Evolutionary conservation across 208 protist genomes (phyloP), one percentile per base, ranked within the genome.

Genomic region (Acanthamoeba lenticulata): DNA sequence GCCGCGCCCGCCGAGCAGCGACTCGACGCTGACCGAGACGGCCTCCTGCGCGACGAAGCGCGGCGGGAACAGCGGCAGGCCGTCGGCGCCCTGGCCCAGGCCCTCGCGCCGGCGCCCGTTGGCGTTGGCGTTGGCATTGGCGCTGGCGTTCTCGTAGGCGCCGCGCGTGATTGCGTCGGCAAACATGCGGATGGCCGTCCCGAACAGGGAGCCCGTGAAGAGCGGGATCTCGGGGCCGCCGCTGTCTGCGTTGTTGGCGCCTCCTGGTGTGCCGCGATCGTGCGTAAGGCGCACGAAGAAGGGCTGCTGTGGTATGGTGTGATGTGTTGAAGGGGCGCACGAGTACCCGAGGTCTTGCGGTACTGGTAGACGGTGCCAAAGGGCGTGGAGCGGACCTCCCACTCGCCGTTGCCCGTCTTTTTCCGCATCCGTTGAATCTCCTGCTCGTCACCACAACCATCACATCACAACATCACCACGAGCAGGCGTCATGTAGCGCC

Each of bases 301-400:
- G 17, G 34, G 9, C 7, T 38, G 13, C 3, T 9, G 29, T n/a
- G 38, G 36, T 79, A 24, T 17, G 27, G 29, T n/a, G 38, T 29
- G 62, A 72, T 9, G 27, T 7, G 27, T 9, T 34, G 62, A 72
- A 42, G 29, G 67, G 27, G 27, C 17, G 67, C 11, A 42, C 13
- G 4, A 6, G 67, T 38, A 42, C 67, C 27, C 5, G 4, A 7
- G 67, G 11, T 79, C 24, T 32, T 32, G 9, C 67, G 38, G 67
- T 29, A 79, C 36, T 38, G 38, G 79, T 88, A 88, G 79, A 88
- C 79, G 27, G 45, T 49, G 45, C 79, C 79, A 34, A 88, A 88
- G 29, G 79, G 79, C 5, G 79, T 88, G 5, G 40, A 49, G 34
- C 57, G 47, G 24, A 88, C 45, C 32, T 88, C 79, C 79, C 79